Evolutionary conservation across 2,329 filamentous ascomycete species (phyloP).

Genomic region (Juglanconis oblonga): DNA sequence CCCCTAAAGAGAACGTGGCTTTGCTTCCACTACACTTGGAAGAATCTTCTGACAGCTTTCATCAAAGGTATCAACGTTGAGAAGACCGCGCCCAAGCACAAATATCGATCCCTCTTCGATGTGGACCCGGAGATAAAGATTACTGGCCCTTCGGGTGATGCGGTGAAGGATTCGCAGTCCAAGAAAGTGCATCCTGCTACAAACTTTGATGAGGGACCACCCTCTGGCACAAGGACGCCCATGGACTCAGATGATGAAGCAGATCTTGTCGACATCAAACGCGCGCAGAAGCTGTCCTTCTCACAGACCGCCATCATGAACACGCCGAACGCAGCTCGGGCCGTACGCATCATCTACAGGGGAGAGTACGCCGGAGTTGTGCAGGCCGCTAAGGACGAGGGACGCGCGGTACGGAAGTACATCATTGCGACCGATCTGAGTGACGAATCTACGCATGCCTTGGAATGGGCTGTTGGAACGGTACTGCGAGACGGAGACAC

Average conservation of each 20-base stretch:
- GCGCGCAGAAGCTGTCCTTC: slow-evolving; percentile 80
- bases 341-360: slow-evolving; percentile 84
- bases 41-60: neutral
- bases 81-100: slow-evolving; percentile 46
- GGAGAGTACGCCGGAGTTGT: slow-evolving; percentile 79
- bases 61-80: slow-evolving; percentile 50
- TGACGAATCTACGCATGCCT: slow-evolving; percentile 87
- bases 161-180: slow-evolving; percentile 48
- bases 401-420: slow-evolving; percentile 81
- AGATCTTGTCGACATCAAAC: slow-evolving; percentile 78
- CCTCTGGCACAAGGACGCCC: slow-evolving; percentile 52
- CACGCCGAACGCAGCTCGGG: slow-evolving; percentile 72
- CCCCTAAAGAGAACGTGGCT: no score
- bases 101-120: slow-evolving; percentile 62
- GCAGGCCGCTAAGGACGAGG: slow-evolving; percentile 73
- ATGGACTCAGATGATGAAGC: slow-evolving; percentile 85
- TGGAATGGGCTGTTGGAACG: slow-evolving; percentile 97
- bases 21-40: neutral
- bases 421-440: slow-evolving; percentile 94
- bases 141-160: slow-evolving; percentile 61
- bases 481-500: slow-evolving; percentile 93
- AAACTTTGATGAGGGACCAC: slow-evolving; percentile 70
- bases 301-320: slow-evolving; percentile 77
- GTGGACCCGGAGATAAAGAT: slow-evolving; percentile 63
- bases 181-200: slow-evolving; percentile 74